These are phyloP conservation scores for Plasmopara halstedii DNA, from an alignment of 352 stramenopile genomes.

Conservation along the genomic window DNA sequence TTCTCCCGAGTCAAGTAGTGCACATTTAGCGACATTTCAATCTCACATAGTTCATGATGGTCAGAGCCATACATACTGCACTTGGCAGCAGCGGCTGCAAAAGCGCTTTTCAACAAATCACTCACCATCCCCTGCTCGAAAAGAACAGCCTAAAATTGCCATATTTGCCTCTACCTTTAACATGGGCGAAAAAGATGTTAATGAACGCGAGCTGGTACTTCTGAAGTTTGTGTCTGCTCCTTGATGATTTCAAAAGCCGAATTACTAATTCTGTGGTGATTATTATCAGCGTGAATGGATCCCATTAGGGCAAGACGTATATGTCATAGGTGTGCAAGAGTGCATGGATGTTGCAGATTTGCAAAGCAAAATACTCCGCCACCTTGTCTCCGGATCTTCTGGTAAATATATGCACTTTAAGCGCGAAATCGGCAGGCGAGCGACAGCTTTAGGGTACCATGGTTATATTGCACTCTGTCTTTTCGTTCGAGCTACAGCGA, in stretches of 20 bases:
- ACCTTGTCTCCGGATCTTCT: conserved; percentile 44
- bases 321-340: conserved; percentile 88
- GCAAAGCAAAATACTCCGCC: conserved; percentile 51
- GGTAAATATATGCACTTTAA: conserved; percentile 70
- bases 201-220: conserved; percentile 40
- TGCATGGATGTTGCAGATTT: conserved; percentile 81
- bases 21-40: conserved; percentile 8
- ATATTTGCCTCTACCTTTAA: conserved; percentile 84
- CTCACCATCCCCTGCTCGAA: conserved; percentile 4
- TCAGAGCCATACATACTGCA: conserved; percentile 8
- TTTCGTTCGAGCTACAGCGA: conserved; percentile 63
- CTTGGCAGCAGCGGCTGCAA: conserved; percentile 28
- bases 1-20: conserved; percentile 20
- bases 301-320: conserved; percentile 76
- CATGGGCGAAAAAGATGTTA: conserved; percentile 73
- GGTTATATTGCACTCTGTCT: conserved; percentile 83
- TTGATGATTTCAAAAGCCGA: background rate
- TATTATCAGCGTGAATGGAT: conserved; percentile 58
- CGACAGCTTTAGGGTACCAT: conserved; percentile 75
- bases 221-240: background rate
- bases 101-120: conserved; percentile 24
- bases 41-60: conserved; percentile 15
- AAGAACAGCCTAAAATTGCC: conserved; percentile 32
- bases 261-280: conserved; percentile 8
- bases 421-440: conserved; percentile 72